Evolutionary conservation across 495 filamentous ascomycete species (phyloP).

Genomic region (Penicillium mononematosum): DNA sequence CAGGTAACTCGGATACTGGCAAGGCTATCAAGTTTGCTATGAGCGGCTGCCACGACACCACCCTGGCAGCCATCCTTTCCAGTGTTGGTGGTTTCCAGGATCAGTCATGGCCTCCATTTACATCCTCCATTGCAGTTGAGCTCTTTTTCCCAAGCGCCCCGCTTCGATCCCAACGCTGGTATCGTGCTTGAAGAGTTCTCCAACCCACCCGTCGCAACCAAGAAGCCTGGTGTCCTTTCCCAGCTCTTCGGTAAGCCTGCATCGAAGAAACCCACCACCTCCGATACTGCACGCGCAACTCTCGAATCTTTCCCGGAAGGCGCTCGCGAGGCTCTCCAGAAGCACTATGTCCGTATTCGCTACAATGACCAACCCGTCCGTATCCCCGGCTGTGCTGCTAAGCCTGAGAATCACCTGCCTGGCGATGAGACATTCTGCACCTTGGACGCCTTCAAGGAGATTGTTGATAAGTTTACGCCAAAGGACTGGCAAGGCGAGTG

Average conservation of each 20-base stretch:
- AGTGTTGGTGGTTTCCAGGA: conserved; percentile 75
- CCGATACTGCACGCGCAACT: conserved; percentile 37
- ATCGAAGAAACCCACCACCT: conserved; percentile 22
- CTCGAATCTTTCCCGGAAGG: conserved; percentile 33
- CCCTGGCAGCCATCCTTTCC: conserved; percentile 73
- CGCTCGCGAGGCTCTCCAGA: conserved; percentile 52
- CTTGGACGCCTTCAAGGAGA: conserved; percentile 82
- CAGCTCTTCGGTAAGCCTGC: conserved; percentile 28
- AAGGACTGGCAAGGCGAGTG: conserved; percentile 76
- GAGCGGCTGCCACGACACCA: conserved; percentile 93
- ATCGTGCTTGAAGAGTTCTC: conserved; percentile 29
- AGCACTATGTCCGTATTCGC: conserved; percentile 87
- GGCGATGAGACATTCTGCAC: conserved; percentile 94
- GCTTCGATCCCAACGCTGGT: conserved; percentile 8
- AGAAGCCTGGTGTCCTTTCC: conserved; percentile 34
- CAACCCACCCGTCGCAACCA: conserved; percentile 23
- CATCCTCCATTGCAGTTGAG: conserved; percentile 87
- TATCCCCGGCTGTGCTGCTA: conserved; percentile 74
- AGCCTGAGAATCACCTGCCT: conserved; percentile 76
- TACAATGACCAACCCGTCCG: conserved; percentile 84
- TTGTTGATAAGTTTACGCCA: conserved; percentile 88
- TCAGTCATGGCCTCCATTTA: conserved; percentile 85
- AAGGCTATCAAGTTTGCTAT: conserved; percentile 67
- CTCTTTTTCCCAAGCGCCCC: conserved; percentile 66
- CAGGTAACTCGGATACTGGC: conserved; percentile 43